Conservation (phyloP, 2,329 filamentous ascomycete genomes). For the Endoconidiophora laricicola region DNA sequence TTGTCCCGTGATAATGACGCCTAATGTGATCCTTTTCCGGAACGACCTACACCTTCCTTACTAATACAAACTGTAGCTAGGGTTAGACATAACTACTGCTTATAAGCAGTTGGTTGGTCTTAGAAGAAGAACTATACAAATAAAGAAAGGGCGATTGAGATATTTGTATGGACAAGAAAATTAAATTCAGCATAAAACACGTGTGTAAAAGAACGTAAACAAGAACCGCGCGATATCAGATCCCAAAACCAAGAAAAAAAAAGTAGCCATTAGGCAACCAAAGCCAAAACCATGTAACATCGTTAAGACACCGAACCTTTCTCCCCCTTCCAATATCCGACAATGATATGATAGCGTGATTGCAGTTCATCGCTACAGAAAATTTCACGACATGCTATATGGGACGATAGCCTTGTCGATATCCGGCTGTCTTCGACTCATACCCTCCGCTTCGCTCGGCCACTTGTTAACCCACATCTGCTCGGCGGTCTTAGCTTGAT, state of each 20-base stretch:
- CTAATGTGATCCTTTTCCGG: too few species aligned
- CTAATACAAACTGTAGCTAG: too few species aligned
- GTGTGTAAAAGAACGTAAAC: too few species aligned
- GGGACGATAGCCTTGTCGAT: slow-evolving; percentile 51
- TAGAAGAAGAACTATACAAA: too few species aligned
- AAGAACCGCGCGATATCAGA: not conserved
- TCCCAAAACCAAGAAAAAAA: slow-evolving; percentile 3
- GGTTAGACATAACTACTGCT: too few species aligned
- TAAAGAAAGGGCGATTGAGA: too few species aligned
- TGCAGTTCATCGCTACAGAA: slow-evolving; percentile 1
- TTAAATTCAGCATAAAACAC: too few species aligned
- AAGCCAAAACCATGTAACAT: slow-evolving; percentile 8
- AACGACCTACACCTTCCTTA: too few species aligned
- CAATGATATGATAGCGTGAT: not conserved
- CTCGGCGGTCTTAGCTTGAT: slow-evolving; percentile 49
- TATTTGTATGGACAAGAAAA: too few species aligned
- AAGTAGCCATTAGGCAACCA: not conserved
- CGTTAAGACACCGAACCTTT: slow-evolving; percentile 9
- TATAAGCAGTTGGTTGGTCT: too few species aligned
- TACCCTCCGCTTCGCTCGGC: slow-evolving; percentile 26
- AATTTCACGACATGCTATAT: slow-evolving; percentile 27
- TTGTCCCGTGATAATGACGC: too few species aligned
- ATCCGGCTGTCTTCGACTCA: slow-evolving; percentile 32
- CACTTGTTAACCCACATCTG: slow-evolving; percentile 57
- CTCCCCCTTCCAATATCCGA: slow-evolving; percentile 7